Evolutionary conservation across 139 green algal species (phyloP), one percentile per base, ranked within the genome.

Genomic region (Nannochloris sp.): DNA sequence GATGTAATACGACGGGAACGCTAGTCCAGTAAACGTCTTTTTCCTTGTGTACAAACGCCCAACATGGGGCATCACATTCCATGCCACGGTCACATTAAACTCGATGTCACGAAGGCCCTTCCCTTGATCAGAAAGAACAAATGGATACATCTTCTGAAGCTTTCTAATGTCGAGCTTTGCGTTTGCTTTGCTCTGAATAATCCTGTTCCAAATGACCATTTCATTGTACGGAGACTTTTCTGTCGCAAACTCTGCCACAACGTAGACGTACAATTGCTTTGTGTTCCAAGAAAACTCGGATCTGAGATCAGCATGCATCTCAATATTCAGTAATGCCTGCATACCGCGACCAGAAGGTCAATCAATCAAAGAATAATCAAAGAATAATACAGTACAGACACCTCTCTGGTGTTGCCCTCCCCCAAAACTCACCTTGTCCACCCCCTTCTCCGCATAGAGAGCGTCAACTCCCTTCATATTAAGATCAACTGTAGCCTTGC

Each of bases 231-330:
- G 51, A 64, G 82, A 79, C 6, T 65, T 51, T 5, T 45, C 33
- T 14, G 81, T 85, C 14, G 40, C 57, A 63, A 81, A 89, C 26
- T 83, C 70, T 4, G 79, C 71, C 23, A 71, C 76, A 9, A 89
- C 62, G 57, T 67, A 88, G 30, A 86, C 68, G 49, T 91, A 92
- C 9, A 95, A 70, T 76, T 95, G 87, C 73, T 93, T 91, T 0
- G 86, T 93, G 64, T 93, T 95, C 87, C 87, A 95, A 37, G 63
- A 86, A 71, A 93, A 95, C 9, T 75, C 71, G 37, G 70, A 82
- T 20, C 72, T 63, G 56, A 93, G 67, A 70, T 95, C 86, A 2
- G 70, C 80, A 14, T 83, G 67, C 13, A 91, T 23, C 49, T 86
- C 68, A 10, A 92, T 70, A 14, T 69, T 70, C 5, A 87, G 17